Evolutionary conservation across 2,329 filamentous ascomycete genomes (phyloP), one percentile per base, ranked within the genome.

Genomic region (Penicillium sp.): DNA sequence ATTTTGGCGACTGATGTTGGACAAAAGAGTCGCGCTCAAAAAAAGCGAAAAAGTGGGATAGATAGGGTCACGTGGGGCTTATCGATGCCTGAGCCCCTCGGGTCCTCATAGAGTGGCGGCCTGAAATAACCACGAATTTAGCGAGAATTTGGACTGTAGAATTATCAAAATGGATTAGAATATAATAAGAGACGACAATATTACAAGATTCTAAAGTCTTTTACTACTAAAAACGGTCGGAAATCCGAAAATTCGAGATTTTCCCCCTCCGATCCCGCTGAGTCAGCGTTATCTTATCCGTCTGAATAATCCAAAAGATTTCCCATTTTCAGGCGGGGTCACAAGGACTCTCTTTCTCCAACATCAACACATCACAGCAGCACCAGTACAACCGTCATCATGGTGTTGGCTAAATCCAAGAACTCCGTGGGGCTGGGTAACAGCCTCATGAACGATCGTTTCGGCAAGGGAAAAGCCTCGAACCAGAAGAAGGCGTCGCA

Each of bases 391-490:
- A n/a, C 19, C 40, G 68, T 64, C 77, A 83, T 68, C 45, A 91
- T 91, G 89, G 88, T 89, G 72, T 81, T 91, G 73, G 88, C 95
- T 79, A 99, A 98, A 82, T 97, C 93, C 68, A 98, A 97, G 80
- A 96, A 93, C 80, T 86, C 89, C 73, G 92, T 97, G 73, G 95
- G 95, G 78, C 88, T 99, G 81, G 95, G 95, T 77, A 97, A 97
- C 82, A 89, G 91, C 81, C 87, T 99, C 76, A 99, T 99, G 95
- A 98, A 98, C 78, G 95, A 98, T 81, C 91, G 94, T 61, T 97
- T 98, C 79, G 92, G 93, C 75, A 96, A 95, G 81, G 91, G 92
- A 73, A 97, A 96, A 79, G 91, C 92, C 68, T 77, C 85, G 56
- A 91, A 93, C 77, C 89, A 93, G 77, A 94, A 92, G 80, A 91